phyloP scores from a whole-genome alignment of 169 alveolate genomes.

The Eimeria necatrix region DNA sequence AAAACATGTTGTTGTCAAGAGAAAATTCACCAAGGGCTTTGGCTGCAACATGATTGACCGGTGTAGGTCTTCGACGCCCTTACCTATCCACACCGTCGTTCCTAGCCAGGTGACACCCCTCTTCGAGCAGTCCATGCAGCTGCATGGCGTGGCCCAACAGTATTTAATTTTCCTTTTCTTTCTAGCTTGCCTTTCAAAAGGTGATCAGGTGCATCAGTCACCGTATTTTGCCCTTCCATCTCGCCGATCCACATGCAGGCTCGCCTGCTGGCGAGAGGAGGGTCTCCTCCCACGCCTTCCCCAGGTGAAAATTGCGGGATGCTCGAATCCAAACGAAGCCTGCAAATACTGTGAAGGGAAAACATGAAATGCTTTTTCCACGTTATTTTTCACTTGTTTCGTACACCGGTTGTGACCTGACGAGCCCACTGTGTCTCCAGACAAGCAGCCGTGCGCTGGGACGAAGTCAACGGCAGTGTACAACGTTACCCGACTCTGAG shows the following conservation, averaged over 20 bases:
- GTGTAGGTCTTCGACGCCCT: neutral
- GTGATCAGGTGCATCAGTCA: neutral
- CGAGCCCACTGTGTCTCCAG: too few relatives aligned
- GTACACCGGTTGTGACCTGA: too few relatives aligned
- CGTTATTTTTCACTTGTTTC: too few relatives aligned
- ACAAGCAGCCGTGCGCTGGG: too few relatives aligned
- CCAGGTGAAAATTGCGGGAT: conserved; percentile 1
- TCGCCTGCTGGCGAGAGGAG: conserved; percentile 26
- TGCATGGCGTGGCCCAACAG: neutral
- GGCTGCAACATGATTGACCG: too few relatives aligned
- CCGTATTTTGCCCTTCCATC: neutral
- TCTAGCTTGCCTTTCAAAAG: neutral
- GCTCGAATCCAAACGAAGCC: neutral
- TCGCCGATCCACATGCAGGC: conserved; percentile 42
- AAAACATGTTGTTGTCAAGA: too few relatives aligned
- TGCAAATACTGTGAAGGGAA: too few relatives aligned
- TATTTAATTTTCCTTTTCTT: neutral
- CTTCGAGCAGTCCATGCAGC: neutral
- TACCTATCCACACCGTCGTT: conserved; percentile 7
- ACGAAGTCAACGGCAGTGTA: too few relatives aligned
- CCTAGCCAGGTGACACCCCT: conserved; percentile 5
- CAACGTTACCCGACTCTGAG: too few relatives aligned
- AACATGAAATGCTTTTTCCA: too few relatives aligned
- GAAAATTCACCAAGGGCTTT: too few relatives aligned
- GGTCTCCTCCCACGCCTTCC: conserved; percentile 46